Base-by-base conservation (phyloP, 306 rosid species). In the Fragaria ananassa region DNA sequence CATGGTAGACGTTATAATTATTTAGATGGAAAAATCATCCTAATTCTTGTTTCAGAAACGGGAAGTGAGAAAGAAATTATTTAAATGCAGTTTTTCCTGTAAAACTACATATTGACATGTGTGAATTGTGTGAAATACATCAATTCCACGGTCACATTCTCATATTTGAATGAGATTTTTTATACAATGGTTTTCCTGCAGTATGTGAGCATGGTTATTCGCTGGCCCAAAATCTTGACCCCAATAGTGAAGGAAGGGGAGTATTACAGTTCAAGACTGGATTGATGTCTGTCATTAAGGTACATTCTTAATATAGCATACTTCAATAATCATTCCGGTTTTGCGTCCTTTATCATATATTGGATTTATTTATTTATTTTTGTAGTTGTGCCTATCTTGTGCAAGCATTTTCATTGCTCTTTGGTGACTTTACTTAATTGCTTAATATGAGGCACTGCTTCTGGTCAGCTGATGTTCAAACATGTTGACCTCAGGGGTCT, bases 171-270 rank as follows among this genome's bases (percentile, higher is more conserved):
- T 60, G 41, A 61, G 1, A 3, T 18, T 27, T 4, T 70, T 34
- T 23, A 19, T 6, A 11, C 60, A 47, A 51, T 64, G n/a, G 39
- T 82, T 75, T 58, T 2, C 71, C 39, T 81, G 88, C 89, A 94
- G 98, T 95, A 83, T 95, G 98, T 44, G 96, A 95, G 87, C 96
- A 95, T 92, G 98, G 93, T 4, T 95, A 95, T 80, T 89, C 96
- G 0, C 82, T 92, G 56, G 96, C 98, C 29, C 98, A 92, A 76
- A 89, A 84, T 73, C 78, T 95, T 88, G 98, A 95, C 76, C 98
- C 98, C 18, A 88, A 95, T 75, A 92, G 98, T 83, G 98, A 95
- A 87, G 97, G 97, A 70, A 86, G 98, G 77, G 98, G 98, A 70
- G 98, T 95, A 72, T 83, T 95, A 82, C 98, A 95, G 83, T 95